A percentile compares a stretch with the other conserved stretches of the same genome.
These are phyloP conservation scores for Lasiosphaeria miniovina DNA, from an alignment of 495 filamentous ascomycete species.

Conservation along the genomic window DNA sequence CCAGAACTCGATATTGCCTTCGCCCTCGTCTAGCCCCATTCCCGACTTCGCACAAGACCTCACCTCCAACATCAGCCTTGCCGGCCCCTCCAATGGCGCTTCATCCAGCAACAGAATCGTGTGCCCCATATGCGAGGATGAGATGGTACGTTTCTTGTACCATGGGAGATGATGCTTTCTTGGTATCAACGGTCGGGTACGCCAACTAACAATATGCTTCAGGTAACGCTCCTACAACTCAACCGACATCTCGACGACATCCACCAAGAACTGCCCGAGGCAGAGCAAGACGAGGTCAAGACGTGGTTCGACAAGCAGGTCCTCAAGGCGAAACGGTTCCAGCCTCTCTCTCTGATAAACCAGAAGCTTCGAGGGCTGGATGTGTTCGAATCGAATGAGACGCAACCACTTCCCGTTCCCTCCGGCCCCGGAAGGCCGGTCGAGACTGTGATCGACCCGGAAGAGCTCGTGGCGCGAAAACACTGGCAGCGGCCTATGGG, in stretches of 20 bases:
- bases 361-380: constrained; percentile 97
- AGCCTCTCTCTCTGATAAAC: constrained; percentile 79
- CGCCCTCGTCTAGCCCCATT: constrained; percentile 39
- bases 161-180: background rate
- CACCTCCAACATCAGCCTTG: constrained; percentile 46
- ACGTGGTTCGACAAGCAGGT: constrained; percentile 98
- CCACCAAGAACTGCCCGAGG: constrained; percentile 89
- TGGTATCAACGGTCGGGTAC: no score
- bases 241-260: constrained; percentile 94
- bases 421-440: constrained; percentile 25
- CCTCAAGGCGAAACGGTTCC: constrained; percentile 91
- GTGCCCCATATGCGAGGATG: constrained; percentile 94
- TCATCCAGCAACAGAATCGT: constrained; percentile 57
- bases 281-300: constrained; percentile 94
- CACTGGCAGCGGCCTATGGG: constrained; percentile 80
- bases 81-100: constrained; percentile 40
- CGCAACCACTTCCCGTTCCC: constrained; percentile 22
- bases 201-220: background rate
- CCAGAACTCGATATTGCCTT: constrained; percentile 24
- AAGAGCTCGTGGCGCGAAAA: constrained; percentile 78
- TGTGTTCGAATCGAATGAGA: constrained; percentile 94
- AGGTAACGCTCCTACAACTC: constrained; percentile 88
- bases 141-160: constrained; percentile 61
- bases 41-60: constrained; percentile 44
- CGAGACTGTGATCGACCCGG: constrained; percentile 64